These are phyloP conservation scores for Aspergillus ostianus DNA, from an alignment of 495 filamentous ascomycete species.

Conservation along the genomic window DNA sequence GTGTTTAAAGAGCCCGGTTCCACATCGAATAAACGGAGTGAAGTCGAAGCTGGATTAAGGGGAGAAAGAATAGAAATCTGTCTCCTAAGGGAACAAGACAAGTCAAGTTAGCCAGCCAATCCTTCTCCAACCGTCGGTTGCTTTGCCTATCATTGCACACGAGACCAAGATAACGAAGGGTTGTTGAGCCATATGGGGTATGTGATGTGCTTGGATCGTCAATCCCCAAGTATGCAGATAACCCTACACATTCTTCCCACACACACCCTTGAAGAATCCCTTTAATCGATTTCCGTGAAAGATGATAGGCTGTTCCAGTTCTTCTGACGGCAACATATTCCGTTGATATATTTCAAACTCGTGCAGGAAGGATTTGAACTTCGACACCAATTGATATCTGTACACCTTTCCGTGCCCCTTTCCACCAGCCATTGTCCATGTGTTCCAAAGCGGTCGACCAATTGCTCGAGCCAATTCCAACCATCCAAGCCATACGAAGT, in stretches of 20 bases:
- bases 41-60: conserved; percentile 18
- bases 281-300: conserved; percentile 3
- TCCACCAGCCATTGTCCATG: background rate
- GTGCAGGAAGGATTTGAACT: conserved; percentile 7
- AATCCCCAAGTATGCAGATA: conserved; percentile 17
- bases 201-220: conserved; percentile 19
- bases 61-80: conserved; percentile 14
- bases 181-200: conserved; percentile 11
- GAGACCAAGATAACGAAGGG: conserved; percentile 8
- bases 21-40: conserved; percentile 26
- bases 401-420: background rate
- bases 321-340: conserved; percentile 1
- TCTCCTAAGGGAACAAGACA: conserved; percentile 11
- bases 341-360: conserved; percentile 8
- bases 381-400: background rate
- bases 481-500: background rate
- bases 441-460: background rate
- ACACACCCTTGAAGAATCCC: conserved; percentile 1
- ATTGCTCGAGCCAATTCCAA: background rate
- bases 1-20: conserved; percentile 21
- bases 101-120: conserved; percentile 9
- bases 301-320: conserved; percentile 9
- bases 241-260: conserved; percentile 11
- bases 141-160: conserved; percentile 1
- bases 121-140: conserved; percentile 1